These are phyloP conservation scores for Boletus rubescentipes DNA, from an alignment of 768 basidiomycete species.

Conservation along the genomic window DNA sequence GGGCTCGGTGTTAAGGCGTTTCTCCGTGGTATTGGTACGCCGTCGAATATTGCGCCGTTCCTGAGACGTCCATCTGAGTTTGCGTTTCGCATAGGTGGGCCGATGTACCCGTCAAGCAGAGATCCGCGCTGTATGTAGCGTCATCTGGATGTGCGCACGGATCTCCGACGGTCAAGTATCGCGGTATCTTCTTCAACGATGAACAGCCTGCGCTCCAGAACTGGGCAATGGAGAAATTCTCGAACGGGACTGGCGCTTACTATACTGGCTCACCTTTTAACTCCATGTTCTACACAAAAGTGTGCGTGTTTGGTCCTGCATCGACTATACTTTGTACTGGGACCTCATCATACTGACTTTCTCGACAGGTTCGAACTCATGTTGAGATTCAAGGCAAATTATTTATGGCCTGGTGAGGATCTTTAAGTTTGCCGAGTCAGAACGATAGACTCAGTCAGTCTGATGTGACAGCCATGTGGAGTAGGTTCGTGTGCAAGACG, in stretches of 20 bases:
- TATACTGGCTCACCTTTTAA: background rate
- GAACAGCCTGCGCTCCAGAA: background rate
- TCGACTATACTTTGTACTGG: background rate
- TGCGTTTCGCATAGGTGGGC: background rate
- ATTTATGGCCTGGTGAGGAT: slow-evolving; percentile 5
- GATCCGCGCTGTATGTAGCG: background rate
- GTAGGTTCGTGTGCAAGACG: background rate
- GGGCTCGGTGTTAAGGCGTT: slow-evolving; percentile 2
- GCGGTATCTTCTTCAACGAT: slow-evolving; percentile 38
- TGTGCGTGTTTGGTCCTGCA: background rate
- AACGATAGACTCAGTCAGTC: background rate
- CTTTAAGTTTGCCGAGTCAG: slow-evolving; percentile 7
- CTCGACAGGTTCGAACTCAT: background rate
- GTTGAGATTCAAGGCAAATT: background rate
- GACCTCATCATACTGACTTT: background rate
- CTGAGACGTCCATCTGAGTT: background rate
- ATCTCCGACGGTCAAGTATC: slow-evolving; percentile 59
- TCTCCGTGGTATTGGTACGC: slow-evolving; percentile 4
- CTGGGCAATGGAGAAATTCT: background rate
- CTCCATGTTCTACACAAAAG: background rate
- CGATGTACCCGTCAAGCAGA: background rate
- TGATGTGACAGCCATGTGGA: slow-evolving; percentile 20
- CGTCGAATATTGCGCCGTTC: background rate
- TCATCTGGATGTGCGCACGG: background rate
- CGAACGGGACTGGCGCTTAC: background rate